Conservation (phyloP, 1,139 yeast species). For the Arxiozyma heterogenica region DNA sequence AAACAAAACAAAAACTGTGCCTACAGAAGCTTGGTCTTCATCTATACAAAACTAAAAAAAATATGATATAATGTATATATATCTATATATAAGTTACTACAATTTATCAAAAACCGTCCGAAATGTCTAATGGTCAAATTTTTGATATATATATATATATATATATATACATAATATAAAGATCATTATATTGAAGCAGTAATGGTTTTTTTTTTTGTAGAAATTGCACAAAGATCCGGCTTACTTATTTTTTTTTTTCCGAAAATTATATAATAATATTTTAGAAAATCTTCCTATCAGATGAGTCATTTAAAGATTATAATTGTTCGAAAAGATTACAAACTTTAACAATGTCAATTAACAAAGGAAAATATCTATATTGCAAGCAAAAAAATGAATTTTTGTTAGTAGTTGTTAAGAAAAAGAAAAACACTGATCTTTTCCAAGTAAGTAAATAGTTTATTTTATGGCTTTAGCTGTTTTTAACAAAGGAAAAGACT, state of each 20-base stretch:
- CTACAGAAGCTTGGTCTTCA: neutral
- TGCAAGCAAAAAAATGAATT: neutral
- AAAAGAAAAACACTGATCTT: no score
- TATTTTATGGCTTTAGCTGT: neutral
- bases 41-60: no score
- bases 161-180: no score
- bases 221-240: no score
- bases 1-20: neutral
- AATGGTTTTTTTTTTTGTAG: no score
- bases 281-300: no score
- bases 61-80: no score
- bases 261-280: no score
- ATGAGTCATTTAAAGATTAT: neutral
- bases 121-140: no score
- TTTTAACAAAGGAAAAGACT: neutral
- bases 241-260: no score
- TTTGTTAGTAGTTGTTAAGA: neutral
- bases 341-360: neutral
- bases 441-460: neutral
- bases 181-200: no score
- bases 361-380: neutral
- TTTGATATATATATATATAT: no score
- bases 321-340: neutral
- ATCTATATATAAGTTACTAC: neutral
- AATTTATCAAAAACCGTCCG: neutral